Evolutionary conservation across 345 rosid genomes (phyloP), one percentile per base, ranked within the genome.

Genomic region (Corchorus olitorius): DNA sequence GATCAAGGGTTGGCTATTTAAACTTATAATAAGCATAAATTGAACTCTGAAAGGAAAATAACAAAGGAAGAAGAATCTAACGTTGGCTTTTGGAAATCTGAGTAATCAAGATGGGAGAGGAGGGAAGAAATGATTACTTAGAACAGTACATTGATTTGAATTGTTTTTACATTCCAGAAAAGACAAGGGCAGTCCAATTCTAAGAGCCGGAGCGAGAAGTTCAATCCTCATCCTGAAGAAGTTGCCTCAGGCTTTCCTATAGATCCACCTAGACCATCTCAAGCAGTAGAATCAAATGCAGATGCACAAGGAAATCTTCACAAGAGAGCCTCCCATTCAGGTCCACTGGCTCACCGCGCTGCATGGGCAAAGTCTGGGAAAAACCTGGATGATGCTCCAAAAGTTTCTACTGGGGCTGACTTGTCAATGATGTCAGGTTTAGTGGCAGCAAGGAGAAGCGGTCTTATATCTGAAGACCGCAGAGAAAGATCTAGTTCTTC

Each of bases 211-310:
- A 96, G 98, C 77, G 99, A 96, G 93, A 96, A 88, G 84, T 96
- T 96, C 78, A 92, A 96, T 83, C 97, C 98, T 76, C 93, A 93
- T 87, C 97, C 88, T 39, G 99, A 92, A 85, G 99, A 96, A 77
- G 97, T 86, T 79, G 99, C 99, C 58, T 96, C 99, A 45, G 99
- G 99, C 65, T 96, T 96, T 82, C 99, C 99, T 9, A 91, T 96
- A 4, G 99, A 96, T 77, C 99, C 99, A 33, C 98, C 98, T 64
- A 91, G 97, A 80, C 83, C 90, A 68, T 90, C 99, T 50, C 99
- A 93, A 73, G 91, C 83, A 34, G 77, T 80, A 68, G 99, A 93
- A 72, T 79, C 90, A 73, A 85, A 79, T 80, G 80, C 81, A 49
- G 94, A 88, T 74, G 74, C 91, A 68, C 92, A 81, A 49, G 94